These are phyloP conservation scores for Vitis hybrid DNA, from an alignment of 177 flowering plant species.

Conservation along the genomic window DNA sequence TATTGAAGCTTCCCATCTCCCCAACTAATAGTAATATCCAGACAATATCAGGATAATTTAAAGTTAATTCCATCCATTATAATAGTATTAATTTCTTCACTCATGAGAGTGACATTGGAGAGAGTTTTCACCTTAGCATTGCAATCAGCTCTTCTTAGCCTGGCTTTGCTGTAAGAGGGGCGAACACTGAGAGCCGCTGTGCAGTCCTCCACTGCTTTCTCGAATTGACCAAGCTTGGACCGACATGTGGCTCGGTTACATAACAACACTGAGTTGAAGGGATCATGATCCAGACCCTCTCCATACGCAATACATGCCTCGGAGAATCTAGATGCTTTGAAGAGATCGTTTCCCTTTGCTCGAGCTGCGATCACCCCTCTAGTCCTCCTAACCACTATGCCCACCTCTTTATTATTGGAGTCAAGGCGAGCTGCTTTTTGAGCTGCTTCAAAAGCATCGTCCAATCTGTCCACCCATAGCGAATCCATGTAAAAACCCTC, in stretches of 20 bases:
- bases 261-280: conserved; percentile 64
- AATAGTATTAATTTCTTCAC: too few relatives aligned
- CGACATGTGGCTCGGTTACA: conserved; percentile 88
- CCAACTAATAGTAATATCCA: conserved; percentile 41
- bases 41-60: too few relatives aligned
- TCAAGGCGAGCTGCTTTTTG: conserved; percentile 68
- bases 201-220: conserved; percentile 84
- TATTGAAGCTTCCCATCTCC: conserved; percentile 70
- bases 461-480: conserved; percentile 50
- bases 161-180: conserved; percentile 70
- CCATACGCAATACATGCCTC: conserved; percentile 74
- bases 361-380: conserved; percentile 64
- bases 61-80: too few relatives aligned
- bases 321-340: conserved; percentile 50
- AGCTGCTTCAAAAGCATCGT: conserved; percentile 62
- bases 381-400: conserved; percentile 43
- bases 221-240: conserved; percentile 67
- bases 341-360: conserved; percentile 71
- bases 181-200: conserved; percentile 63
- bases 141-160: conserved; percentile 82
- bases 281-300: conserved; percentile 78
- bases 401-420: conserved; percentile 62
- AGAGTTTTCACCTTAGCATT: conserved; percentile 62
- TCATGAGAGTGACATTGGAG: not conserved
- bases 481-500: not conserved